Base-by-base conservation (phyloP, 768 basidiomycete species). In the Tulasnella sp. region DNA sequence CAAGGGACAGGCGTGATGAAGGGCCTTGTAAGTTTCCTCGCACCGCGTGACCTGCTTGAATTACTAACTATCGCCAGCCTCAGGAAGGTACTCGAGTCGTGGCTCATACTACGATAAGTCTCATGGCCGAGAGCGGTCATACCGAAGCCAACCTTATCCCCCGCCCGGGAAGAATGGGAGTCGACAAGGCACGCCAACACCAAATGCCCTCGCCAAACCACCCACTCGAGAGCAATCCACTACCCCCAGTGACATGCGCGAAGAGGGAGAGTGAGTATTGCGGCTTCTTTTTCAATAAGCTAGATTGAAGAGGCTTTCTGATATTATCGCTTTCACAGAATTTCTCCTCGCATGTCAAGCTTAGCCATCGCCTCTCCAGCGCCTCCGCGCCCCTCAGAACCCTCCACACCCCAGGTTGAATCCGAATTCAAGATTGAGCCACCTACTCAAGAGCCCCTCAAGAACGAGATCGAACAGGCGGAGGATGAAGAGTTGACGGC, bases 251-350 rank as follows among this genome's bases (percentile, higher is more conserved):
- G 86, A 46, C 18, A 94, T 95, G 83, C 93, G 86, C 85, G 94
- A 96, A 87, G 96, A 97, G 89, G 96, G 94, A 89, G 96, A 97
- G 95, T 97, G 87, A 93, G 96, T 96, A 7, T 37, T 69, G 0
- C 5, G 18, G 4, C 37, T 64, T 9, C 31, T 22, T 69, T 28
- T 34, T 28, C 6, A 7, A 37, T 69, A 37, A 5, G 28, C 28
- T 37, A 31, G 34, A 31, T 28, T 37, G 9, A 69, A 37, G 64
- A 60, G 64, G 28, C 31, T 37, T 28, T 69, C 5, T 12, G 37
- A 22, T 37, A 18, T 58, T 46, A 80, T 60, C 80, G 28, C 48
- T 50, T n/a, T 54, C 11, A 37, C 81, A 94, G 94, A 85, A 93
- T 94, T 82, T 94, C 93, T 9, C 93, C 93, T 72, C 88, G 87